Conservation (phyloP, 2,329 filamentous ascomycete genomes). For the Aspergillus sp. region DNA sequence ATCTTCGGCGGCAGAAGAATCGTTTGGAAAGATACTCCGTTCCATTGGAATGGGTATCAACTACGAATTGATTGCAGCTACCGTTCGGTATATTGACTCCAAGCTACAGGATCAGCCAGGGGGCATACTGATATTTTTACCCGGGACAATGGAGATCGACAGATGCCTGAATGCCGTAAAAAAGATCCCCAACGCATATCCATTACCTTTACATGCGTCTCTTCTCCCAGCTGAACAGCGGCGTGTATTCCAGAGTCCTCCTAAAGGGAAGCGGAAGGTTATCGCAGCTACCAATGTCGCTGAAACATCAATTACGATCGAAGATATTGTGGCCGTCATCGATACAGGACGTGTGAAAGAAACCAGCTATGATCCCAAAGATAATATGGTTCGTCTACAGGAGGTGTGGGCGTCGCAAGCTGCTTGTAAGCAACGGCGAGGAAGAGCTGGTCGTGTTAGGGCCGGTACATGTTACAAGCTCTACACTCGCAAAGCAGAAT, state of each 20-base stretch:
- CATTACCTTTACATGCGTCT: constrained; percentile 87
- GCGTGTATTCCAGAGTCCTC: constrained; percentile 75
- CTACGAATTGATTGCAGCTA: constrained; percentile 79
- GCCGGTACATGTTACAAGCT: constrained; percentile 93
- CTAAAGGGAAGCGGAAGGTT: constrained; percentile 81
- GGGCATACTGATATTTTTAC: constrained; percentile 92
- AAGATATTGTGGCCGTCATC: constrained; percentile 94
- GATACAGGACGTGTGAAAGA: constrained; percentile 96
- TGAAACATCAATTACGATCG: constrained; percentile 97
- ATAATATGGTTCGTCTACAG: constrained; percentile 90
- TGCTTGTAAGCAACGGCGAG: constrained; percentile 90
- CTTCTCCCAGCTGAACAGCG: constrained; percentile 86
- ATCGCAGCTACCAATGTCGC: constrained; percentile 96
- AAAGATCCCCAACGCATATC: constrained; percentile 66
- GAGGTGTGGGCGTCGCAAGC: constrained; percentile 95
- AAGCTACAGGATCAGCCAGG: constrained; percentile 73
- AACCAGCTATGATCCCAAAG: constrained; percentile 86
- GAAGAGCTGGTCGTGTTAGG: constrained; percentile 88
- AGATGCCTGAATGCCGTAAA: constrained; percentile 70
- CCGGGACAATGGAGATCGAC: constrained; percentile 88
- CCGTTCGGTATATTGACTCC: constrained; percentile 76
- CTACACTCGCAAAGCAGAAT: constrained; percentile 82
- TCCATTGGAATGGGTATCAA: constrained; percentile 82
- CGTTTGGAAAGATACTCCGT: constrained; percentile 68
- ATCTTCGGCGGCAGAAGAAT: constrained; percentile 47